phyloP scores from a whole-genome alignment of 371 early-diverging fungal genomes.

The Mucor irregularis region DNA sequence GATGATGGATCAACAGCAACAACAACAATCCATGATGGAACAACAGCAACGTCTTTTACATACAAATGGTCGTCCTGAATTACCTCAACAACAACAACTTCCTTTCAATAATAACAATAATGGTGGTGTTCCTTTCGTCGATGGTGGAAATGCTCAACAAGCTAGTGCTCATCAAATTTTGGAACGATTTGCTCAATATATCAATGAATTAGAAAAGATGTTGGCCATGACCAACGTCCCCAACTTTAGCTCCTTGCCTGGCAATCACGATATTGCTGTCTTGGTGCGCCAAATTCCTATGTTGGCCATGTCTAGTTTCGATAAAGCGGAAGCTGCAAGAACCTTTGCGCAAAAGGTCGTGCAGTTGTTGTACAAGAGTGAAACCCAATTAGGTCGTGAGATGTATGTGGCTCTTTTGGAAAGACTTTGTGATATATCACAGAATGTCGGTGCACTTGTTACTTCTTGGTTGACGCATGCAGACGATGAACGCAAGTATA shows the following conservation, averaged over 20 bases:
- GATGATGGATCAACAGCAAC: constrained; percentile 13
- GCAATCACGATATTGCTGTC: constrained; percentile 75
- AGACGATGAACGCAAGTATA: constrained; percentile 92
- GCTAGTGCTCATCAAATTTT: constrained; percentile 57
- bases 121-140: not conserved
- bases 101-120: constrained; percentile 31
- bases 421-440: constrained; percentile 77
- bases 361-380: constrained; percentile 77
- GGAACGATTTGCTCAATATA: constrained; percentile 68
- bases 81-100: constrained; percentile 22
- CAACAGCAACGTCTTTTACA: constrained; percentile 20
- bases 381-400: constrained; percentile 74
- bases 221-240: constrained; percentile 56
- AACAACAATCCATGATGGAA: not conserved
- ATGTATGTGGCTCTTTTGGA: constrained; percentile 82
- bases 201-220: constrained; percentile 77
- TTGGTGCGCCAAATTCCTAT: constrained; percentile 73
- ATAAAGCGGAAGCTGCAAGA: constrained; percentile 77
- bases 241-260: constrained; percentile 69
- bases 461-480: constrained; percentile 91
- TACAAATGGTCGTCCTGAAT: constrained; percentile 32
- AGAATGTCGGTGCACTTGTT: constrained; percentile 79
- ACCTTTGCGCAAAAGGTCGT: constrained; percentile 88
- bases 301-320: constrained; percentile 65
- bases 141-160: constrained; percentile 12